Conservation (phyloP, 2,329 filamentous ascomycete species). For the Beauveria pseudobassiana region DNA sequence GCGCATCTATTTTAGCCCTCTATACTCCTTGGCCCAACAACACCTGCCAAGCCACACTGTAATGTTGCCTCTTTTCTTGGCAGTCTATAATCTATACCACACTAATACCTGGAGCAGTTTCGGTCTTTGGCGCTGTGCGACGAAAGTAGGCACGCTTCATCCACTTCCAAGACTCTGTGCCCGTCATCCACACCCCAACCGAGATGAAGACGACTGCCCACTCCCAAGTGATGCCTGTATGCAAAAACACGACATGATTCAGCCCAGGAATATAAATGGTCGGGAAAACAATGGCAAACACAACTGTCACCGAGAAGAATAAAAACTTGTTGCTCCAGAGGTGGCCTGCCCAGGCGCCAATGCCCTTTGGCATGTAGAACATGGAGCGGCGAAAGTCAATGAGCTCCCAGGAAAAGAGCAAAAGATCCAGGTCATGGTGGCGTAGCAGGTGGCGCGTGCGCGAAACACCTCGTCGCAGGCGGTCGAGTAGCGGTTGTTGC, state of each 20-base stretch:
- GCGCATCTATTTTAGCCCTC: not conserved
- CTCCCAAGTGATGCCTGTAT: conserved; percentile 59
- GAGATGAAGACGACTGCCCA: conserved; percentile 61
- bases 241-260: conserved; percentile 58
- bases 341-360: conserved; percentile 47
- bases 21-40: not conserved
- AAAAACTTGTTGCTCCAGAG: conserved; percentile 49
- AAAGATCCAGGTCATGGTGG: conserved; percentile 61
- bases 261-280: conserved; percentile 62
- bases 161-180: conserved; percentile 62
- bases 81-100: not conserved
- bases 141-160: conserved; percentile 51
- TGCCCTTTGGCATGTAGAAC: conserved; percentile 44
- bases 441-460: conserved; percentile 59
- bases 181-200: conserved; percentile 53
- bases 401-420: conserved; percentile 65
- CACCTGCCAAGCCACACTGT: not conserved
- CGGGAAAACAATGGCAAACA: conserved; percentile 50
- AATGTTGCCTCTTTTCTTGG: too few relatives aligned
- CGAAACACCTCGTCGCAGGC: conserved; percentile 53
- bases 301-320: conserved; percentile 41
- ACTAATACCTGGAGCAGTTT: not conserved
- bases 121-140: conserved; percentile 16
- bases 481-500: conserved; percentile 45
- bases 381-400: conserved; percentile 58